Base-by-base conservation (phyloP, 352 stramenopile species). In the Pythium periplocum region DNA sequence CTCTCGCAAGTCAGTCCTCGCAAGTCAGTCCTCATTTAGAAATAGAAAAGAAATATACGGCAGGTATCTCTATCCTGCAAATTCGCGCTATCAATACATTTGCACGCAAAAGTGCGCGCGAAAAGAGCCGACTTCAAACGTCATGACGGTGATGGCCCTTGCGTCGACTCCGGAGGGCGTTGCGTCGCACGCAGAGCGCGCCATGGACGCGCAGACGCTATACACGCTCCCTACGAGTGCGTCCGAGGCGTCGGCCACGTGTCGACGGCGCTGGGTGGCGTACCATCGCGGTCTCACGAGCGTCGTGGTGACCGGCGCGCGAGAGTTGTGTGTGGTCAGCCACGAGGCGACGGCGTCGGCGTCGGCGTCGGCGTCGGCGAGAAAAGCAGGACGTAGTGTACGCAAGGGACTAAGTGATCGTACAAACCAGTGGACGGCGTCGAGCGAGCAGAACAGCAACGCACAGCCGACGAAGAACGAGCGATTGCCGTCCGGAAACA, bases 131-230 rank as follows among this genome's bases (percentile, higher is more conserved):
- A 26, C 17, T 26, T 26, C 17, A 26, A 26, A 26, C 17, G 17
- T 26, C 0, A 26, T 26, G 17, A 26, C 17, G 17, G 17, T 26
- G 0, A 26, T 26, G 17, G 0, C 17, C 17, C 17, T 26, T 26
- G 17, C 17, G 17, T 26, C 17, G 17, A 26, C 17, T 26, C 17
- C 17, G 17, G 17, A 26, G 17, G 17, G 17, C 17, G 17, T 26
- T 26, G 17, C 17, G 17, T 26, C 17, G 17, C 17, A 26, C 17
- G 17, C 17, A 26, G 17, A 26, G 17, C 17, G 17, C 17, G 17
- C 43, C 9, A 48, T 30, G 43, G 9, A 48, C 9, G 43, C 17
- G 43, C 43, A 48, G 9, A 48, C 43, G 43, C 43, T 48, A 30
- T 48, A 48, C 43, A 30, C 43, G 17, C 43, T 48, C 9, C 43